A percentile compares a stretch with the other conserved stretches of the same genome.
These are phyloP conservation scores for Fraxinus velutina DNA, from an alignment of 305 asterid genomes.

Conservation along the genomic window DNA sequence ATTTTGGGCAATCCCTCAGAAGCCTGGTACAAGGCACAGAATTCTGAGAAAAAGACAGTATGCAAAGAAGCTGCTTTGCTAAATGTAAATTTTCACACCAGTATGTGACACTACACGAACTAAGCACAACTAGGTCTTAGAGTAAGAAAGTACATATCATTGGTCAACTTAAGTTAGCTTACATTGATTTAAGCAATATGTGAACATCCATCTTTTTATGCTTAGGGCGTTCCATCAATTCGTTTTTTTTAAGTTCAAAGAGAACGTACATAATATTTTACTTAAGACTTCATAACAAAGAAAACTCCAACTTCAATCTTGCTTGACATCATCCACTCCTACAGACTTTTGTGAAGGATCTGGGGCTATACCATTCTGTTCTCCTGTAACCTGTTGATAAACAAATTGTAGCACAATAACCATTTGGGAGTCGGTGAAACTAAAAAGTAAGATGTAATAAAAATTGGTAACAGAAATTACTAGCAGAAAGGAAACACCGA, in stretches of 20 bases:
- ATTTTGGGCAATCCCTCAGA: not conserved
- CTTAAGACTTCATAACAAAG: slow-evolving; percentile 7
- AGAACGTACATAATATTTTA: slow-evolving; percentile 16
- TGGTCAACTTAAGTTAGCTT: not conserved
- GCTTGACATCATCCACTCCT: slow-evolving; percentile 44
- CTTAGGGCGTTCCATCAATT: slow-evolving; percentile 15
- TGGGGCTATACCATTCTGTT: slow-evolving; percentile 31
- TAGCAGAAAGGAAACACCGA: slow-evolving; percentile 7
- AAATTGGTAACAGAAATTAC: not conserved
- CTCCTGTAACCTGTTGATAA: slow-evolving; percentile 44
- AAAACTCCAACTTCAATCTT: slow-evolving; percentile 35
- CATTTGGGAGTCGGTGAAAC: slow-evolving; percentile 3
- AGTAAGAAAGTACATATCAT: not conserved
- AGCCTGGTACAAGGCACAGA: not conserved
- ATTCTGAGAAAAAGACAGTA: not conserved
- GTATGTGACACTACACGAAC: not conserved
- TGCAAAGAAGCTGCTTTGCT: not conserved
- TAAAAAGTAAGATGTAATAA: not conserved
- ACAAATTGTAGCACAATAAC: slow-evolving; percentile 16
- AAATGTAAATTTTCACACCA: not conserved
- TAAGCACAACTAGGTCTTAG: not conserved
- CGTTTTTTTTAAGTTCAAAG: slow-evolving; percentile 18
- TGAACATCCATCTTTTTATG: not conserved
- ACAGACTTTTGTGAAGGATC: slow-evolving; percentile 41
- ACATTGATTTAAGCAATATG: slow-evolving; percentile 18